Conservation (phyloP, 2,329 filamentous ascomycete species). For the Plectosphaerella sp. region DNA sequence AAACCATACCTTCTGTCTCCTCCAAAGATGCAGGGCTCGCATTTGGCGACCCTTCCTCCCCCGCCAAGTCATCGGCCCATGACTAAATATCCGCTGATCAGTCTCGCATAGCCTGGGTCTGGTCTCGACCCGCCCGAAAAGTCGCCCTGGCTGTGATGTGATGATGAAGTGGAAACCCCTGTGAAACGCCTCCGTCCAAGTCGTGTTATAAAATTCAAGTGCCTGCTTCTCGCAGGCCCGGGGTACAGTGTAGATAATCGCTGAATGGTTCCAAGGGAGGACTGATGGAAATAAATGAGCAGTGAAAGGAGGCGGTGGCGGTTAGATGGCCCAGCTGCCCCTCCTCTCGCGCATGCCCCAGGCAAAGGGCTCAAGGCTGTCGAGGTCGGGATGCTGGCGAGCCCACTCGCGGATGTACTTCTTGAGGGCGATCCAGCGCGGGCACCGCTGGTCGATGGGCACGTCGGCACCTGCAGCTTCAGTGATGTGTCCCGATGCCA, state of each 20-base stretch:
- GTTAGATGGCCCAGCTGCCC: slow-evolving; percentile 69
- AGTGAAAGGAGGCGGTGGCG: background rate
- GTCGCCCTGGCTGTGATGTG: too few relatives aligned
- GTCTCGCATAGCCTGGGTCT: too few relatives aligned
- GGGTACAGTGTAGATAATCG: too few relatives aligned
- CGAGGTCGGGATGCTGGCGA: slow-evolving; percentile 74
- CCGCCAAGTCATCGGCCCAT: too few relatives aligned
- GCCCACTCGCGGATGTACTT: slow-evolving; percentile 88
- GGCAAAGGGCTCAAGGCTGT: slow-evolving; percentile 51
- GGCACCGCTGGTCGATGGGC: slow-evolving; percentile 48
- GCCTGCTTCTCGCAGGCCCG: background rate
- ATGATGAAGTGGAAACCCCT: background rate
- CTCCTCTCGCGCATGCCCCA: slow-evolving; percentile 65
- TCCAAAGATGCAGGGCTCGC: too few relatives aligned
- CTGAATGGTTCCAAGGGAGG: background rate
- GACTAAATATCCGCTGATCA: too few relatives aligned
- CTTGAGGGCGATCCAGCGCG: slow-evolving; percentile 79
- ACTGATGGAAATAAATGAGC: too few relatives aligned
- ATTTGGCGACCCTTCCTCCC: too few relatives aligned
- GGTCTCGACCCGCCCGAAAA: too few relatives aligned
- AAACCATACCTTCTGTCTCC: too few relatives aligned
- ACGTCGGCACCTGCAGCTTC: slow-evolving; percentile 42
- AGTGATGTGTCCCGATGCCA: slow-evolving; percentile 70
- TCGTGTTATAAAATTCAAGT: background rate
- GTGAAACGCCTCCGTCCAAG: background rate